Evolutionary conservation across 1,284 basidiomycete species (phyloP), one percentile per base, ranked within the genome.

Genomic region (Cystobasidium sp.): DNA sequence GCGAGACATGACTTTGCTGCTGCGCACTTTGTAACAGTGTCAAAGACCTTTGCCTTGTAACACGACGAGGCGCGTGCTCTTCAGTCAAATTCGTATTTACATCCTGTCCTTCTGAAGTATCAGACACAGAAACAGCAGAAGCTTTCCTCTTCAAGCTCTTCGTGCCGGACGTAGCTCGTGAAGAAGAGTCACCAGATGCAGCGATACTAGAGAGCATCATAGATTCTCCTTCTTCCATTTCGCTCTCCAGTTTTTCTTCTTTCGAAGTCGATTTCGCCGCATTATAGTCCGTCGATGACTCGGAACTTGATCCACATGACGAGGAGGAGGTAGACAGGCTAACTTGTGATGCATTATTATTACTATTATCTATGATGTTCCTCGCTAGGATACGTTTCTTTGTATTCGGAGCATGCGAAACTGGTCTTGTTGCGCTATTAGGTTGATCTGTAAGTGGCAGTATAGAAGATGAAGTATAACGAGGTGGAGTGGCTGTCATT

Each of bases 31-130:
- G 20, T 37, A 66, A 53, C 1, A 47, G 22, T 12, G 64, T 66
- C 47, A 66, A 44, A 49, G 64, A 66, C 39, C 64, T 43, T 31
- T 66, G 64, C 14, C 64, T 22, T 8, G 64, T 66, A 22, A 66
- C 43, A 5, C 64, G 18, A 5, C 64, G 47, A 20, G 18, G 6
- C 18, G 64, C n/a, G 1, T 41, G 14, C 39, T 41, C 16, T 8
- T 20, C 7, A 14, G 14, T 9, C 16, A n/a, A 47, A 43, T 20
- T 37, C 16, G 14, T 1, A 52, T 6, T 18, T 12, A 37, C 37
- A 37, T 53, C 44, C 6, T 18, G 12, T 9, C 9, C 24, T 7
- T 22, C 24, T 3, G 47, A 51, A 16, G 49, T 31, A 41, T 14
- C 14, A 14, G 55, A 14, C 31, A 44, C 6, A 39, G 24, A 41